Conservation (phyloP, 179 eudicot species). For the Drosera spatulata region DNA sequence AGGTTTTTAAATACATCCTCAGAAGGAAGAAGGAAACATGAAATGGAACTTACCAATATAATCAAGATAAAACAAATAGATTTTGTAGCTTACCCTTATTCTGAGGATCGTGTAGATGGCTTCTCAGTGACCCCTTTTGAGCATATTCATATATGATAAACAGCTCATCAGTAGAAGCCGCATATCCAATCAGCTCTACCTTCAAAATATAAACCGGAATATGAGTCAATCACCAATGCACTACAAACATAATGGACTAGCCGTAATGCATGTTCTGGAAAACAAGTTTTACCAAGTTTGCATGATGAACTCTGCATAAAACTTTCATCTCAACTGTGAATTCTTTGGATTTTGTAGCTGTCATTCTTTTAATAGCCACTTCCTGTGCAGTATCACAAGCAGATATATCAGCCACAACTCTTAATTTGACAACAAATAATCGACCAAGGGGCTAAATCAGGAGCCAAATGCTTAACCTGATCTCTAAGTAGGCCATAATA, state of each 20-base stretch:
- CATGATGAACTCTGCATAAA: conserved; percentile 88
- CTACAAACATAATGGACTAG: too few relatives aligned
- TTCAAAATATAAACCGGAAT: conserved; percentile 20
- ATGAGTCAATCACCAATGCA: conserved; percentile 9
- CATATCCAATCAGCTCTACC: conserved; percentile 96
- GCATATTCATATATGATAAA: conserved; percentile 87
- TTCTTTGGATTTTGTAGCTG: conserved; percentile 83
- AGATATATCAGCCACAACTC: not conserved
- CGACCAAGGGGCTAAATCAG: not conserved
- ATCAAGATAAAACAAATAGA: too few relatives aligned
- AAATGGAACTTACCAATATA: too few relatives aligned
- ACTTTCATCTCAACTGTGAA: conserved; percentile 90
- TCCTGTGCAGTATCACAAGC: conserved; percentile 30
- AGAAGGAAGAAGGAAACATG: too few relatives aligned
- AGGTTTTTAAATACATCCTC: too few relatives aligned
- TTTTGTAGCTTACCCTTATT: conserved; percentile 43
- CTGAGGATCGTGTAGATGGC: conserved; percentile 80
- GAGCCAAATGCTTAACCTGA: conserved; percentile 33
- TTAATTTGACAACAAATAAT: not conserved
- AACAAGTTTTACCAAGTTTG: conserved; percentile 66
- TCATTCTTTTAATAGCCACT: conserved; percentile 91
- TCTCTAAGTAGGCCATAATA: conserved; percentile 78
- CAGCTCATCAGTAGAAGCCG: conserved; percentile 70
- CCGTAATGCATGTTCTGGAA: too few relatives aligned
- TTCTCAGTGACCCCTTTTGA: conserved; percentile 81